Evolutionary conservation across 1,139 yeast species (phyloP), one percentile per base, ranked within the genome.

Genomic region (Candida neerlandica): DNA sequence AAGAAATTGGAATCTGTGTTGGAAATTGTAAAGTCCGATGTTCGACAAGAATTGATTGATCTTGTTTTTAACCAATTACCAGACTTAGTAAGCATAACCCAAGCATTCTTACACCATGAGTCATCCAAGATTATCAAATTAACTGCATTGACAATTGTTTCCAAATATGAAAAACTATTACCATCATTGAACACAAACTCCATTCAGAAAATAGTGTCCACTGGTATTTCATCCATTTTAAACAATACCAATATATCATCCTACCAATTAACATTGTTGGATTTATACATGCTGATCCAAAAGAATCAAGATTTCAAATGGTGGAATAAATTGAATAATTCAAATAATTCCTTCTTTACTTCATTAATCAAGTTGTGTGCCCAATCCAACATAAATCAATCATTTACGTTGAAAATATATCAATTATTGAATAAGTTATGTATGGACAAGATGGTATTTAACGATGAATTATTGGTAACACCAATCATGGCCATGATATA

Each of bases 321-420:
- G 76, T 88, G 94, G 92, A 85, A 88, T 79, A 82, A 78, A 55
- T 63, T 73, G 21, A 65, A 73, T 1, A 67, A 66, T 54, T 65
- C 75, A 23, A 66, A 75, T 3, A 69, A 67, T 3, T 51, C 90
- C 0, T 71, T 86, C 48, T 86, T 87, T 59, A 79, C 89, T 0
- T 78, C 81, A 12, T 67, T 89, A 50, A 58, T 86, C 41, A 77
- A 80, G 54, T 67, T 87, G 37, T 69, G 79, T 2, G 66, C 72
- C 7, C 47, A 42, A 29, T 55, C 58, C n/a, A 48, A 52, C 2
- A 46, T 60, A 9, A 59, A 56, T 27, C 56, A 54, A 11, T 51
- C 58, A 3, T 61, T 62, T 34, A 55, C 56, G 6, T 55, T 58
- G 48, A 70, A 67, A 46, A 62, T 68, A 19, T 58, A 61, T 39